Evolutionary conservation across 2,329 filamentous ascomycete genomes (phyloP), one percentile per base, ranked within the genome.

Genomic region (Botryotinia narcissicola): DNA sequence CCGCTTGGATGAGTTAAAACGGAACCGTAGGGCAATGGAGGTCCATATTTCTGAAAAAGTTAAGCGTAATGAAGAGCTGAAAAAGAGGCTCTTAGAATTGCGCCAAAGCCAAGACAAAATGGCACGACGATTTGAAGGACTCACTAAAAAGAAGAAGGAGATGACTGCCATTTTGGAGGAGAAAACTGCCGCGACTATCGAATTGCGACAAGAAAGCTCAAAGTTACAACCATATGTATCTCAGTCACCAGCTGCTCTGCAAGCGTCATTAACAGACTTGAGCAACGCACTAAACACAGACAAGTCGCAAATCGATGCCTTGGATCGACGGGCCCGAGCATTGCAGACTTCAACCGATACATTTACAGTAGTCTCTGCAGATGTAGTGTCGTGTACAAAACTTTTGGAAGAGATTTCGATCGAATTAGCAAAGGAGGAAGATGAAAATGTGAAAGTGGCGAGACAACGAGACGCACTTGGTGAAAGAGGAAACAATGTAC

Each of bases 201-300:
- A 89, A 69, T 87, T 93, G 63, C 90, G 92, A 80, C 92, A 96
- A 80, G 96, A 98, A 82, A 94, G 93, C 77, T 89, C 92, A 73
- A 98, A 98, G 83, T 84, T 99, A 74, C 89, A 93, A 72, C 96
- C 96, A 20, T 99, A 99, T 82, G 94, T 96, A 60, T 88, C 95
- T 73, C 94, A 98, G 81, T 97, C 93, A 79, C 94, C 95, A 0
- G 91, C 91, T 3, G 91, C 91, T 25, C 87, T 99, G 42, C 95
- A 98, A 82, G 88, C 92, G 46, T 92, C 91, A 62, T 85, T 99
- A 73, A 89, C 92, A 4, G 94, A 98, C 76, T 85, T 99, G 72
- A 93, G 91, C 75, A 92, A 93, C 79, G 93, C 90, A 66, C 86
- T 98, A 70, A 88, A 87, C 76, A 87, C 87, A 68, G 95, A 98